Evolutionary conservation across 2,329 filamentous ascomycete genomes (phyloP), one percentile per base, ranked within the genome.

Genomic region (Stachybotrys echinatus): DNA sequence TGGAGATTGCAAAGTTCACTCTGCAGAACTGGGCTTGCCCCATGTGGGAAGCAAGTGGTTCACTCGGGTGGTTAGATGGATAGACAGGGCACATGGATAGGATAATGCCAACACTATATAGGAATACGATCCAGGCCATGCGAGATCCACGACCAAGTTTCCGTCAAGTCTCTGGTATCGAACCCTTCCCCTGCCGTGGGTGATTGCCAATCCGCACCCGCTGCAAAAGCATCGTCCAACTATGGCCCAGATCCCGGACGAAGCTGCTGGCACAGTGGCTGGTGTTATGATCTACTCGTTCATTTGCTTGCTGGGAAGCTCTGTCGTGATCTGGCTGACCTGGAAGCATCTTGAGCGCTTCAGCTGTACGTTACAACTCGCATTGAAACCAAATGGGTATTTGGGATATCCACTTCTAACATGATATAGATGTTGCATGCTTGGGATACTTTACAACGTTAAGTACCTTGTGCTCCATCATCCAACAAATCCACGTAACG

Each of bases 401-500:
- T 14, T 23, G 2, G 42, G 23, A 8, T 27, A 19, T 22, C 18
- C 21, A 7, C 10, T 40, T 14, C 38, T 51, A 43, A 55, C 19
- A 14, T 8, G 42, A n/a, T 42, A 21, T 45, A 74, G 72, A 74
- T 54, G 64, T 75, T 23, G 67, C 68, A 19, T 53, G 73, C 23
- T 57, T 74, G 18, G 62, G 63, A n/a, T 65, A 65, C 48, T 64
- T 67, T 45, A 66, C 67, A 7, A 58, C 63, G 6, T 42, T 74
- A 17, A 65, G 66, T 34, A 68, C 65, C 0, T n/a, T 63, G 3
- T 66, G 65, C 20, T 73, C 70, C 21, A 66, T 74, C 42, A 57
- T 62, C n/a, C 72, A 74, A 55, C 72, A 75, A 51, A 55, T 70
- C 7, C 67, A 74, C 47, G 72, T 68, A 10, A 66, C 74, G 6